phyloP scores from a whole-genome alignment of 805 yeast genomes.

The Metschnikowia lochheadii region DNA sequence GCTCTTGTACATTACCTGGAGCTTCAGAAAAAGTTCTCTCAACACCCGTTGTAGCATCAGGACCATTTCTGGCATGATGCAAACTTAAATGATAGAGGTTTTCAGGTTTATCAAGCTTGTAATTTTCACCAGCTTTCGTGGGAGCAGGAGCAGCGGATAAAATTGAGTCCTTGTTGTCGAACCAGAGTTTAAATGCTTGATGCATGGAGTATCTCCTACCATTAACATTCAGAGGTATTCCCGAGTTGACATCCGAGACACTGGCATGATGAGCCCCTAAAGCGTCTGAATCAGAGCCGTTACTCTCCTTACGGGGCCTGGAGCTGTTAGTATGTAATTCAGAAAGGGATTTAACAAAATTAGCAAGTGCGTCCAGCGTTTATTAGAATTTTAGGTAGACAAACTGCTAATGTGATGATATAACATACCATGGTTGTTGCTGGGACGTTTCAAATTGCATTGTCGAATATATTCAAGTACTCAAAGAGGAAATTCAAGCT shows the following conservation, averaged over 20 bases:
- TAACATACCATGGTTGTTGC: conserved; percentile 15
- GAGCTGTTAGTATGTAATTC: conserved; percentile 6
- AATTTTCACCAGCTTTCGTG: conserved; percentile 23
- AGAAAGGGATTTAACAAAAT: not conserved
- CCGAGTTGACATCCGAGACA: conserved; percentile 4
- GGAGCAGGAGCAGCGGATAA: conserved; percentile 12
- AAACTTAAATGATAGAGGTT: conserved; percentile 37
- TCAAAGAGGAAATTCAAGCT: not conserved
- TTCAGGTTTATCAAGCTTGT: conserved; percentile 28
- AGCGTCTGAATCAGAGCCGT: conserved; percentile 6
- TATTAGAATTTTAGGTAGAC: not conserved
- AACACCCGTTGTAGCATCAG: not conserved
- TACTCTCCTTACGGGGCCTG: conserved; percentile 17
- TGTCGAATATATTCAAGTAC: not conserved
- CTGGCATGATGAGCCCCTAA: not conserved
- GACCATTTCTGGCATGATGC: conserved; percentile 12
- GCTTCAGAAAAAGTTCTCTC: conserved; percentile 2
- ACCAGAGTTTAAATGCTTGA: conserved; percentile 53
- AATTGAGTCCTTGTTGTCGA: conserved; percentile 27
- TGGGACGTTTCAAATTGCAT: conserved; percentile 14
- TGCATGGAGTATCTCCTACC: conserved; percentile 46
- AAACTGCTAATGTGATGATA: not conserved
- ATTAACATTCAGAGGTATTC: conserved; percentile 36
- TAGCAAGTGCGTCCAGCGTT: not conserved
- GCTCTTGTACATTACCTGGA: not conserved